Base-by-base conservation (phyloP, 192 early-diverging fungal genomes). In the Entomortierella lignicola region DNA sequence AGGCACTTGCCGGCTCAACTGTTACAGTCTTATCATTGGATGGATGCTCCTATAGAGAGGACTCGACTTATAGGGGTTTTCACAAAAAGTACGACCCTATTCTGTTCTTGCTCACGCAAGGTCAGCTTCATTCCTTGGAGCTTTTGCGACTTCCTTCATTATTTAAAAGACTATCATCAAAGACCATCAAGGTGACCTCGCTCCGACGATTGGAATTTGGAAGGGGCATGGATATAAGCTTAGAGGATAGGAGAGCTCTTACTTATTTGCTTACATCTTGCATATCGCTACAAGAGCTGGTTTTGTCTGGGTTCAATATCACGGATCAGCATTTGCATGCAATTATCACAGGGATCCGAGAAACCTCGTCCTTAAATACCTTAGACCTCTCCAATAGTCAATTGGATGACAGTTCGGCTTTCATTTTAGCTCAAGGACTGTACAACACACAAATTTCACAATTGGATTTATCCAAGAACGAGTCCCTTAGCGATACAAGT, bases 71-170 rank as follows among this genome's bases (percentile, higher is more conserved):
- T 50, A 77, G 37, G 60, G 53, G 27, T 12, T 15, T 77, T 6
- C 74, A 69, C 55, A 79, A 79, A 26, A 79, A 79, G 30, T 79
- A 79, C 57, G 67, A 79, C 39, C 75, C 75, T 12, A 55, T 79
- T n/a, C 37, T 79, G 2, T 43, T 70, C 27, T 48, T 79, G 30
- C 61, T 79, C 39, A 60, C 61, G 6, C 63, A 79, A 1, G 67
- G 75, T 13, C 75, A 79, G 42, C 30, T 79, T 1, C 75, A 65
- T 21, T 79, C 67, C 0, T 55, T 79, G 11, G 61, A 65, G 25
- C 48, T 79, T 1, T 48, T 34, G 27, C 53, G 66, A 13, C 66
- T 79, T n/a, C 75, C 75, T 7, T 64, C 67, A 7, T 41, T 79
- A 23, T 79, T 79, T 50, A 26, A 61, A 3, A 62, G 68, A 10